phyloP scores from a whole-genome alignment of 176 grass and related monocot genomes.

The Pontederia crassipes region DNA sequence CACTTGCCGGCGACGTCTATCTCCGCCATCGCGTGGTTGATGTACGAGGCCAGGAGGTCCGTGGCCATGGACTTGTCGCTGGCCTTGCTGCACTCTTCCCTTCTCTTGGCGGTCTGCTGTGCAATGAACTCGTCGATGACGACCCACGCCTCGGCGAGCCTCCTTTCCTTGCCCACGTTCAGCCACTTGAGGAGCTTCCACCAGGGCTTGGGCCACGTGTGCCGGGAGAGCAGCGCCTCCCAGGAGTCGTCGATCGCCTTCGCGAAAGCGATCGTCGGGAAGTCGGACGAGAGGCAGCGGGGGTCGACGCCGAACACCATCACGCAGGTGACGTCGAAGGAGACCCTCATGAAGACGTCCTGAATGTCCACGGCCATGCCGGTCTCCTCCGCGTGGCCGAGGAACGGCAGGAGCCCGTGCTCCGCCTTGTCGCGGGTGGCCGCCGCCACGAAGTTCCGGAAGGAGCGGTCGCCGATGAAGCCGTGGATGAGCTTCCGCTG shows the following conservation, averaged over 20 bases:
- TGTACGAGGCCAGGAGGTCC: slow-evolving; percentile 48
- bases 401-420: slow-evolving; percentile 35
- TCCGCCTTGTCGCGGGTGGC: slow-evolving; percentile 44
- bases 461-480: slow-evolving; percentile 35
- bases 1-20: slow-evolving; percentile 7
- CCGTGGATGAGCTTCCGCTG: slow-evolving; percentile 48
- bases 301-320: slow-evolving; percentile 60
- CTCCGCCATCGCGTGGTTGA: slow-evolving; percentile 29
- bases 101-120: slow-evolving; percentile 26
- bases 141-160: slow-evolving; percentile 32
- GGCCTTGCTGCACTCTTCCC: slow-evolving; percentile 1
- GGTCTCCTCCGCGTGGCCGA: slow-evolving; percentile 29
- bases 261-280: slow-evolving; percentile 51
- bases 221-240: slow-evolving; percentile 53
- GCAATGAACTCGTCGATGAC: slow-evolving; percentile 39
- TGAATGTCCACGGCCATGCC: slow-evolving; percentile 36
- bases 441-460: slow-evolving; percentile 24
- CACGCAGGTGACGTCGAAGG: slow-evolving; percentile 57
- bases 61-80: not conserved
- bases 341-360: slow-evolving; percentile 67
- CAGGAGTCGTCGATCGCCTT: slow-evolving; percentile 45
- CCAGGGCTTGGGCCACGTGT: slow-evolving; percentile 29
- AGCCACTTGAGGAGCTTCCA: slow-evolving; percentile 28
- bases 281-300: slow-evolving; percentile 45
- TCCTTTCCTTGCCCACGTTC: slow-evolving; percentile 33